Base-by-base conservation (phyloP, 805 yeast species). In the Candida awuae region DNA sequence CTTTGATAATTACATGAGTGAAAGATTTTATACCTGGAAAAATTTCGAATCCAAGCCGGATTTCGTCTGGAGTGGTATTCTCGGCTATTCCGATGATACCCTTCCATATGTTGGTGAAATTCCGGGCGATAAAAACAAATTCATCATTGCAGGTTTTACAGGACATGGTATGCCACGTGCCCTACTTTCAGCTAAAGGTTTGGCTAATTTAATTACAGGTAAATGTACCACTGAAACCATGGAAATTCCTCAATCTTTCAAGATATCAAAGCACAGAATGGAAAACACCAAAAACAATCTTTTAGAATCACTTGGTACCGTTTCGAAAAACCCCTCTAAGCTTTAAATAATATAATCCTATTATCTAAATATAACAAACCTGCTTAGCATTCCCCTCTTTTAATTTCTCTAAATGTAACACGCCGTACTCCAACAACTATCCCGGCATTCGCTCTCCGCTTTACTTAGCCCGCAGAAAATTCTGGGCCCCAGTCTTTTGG, bases 81-180 rank as follows among this genome's bases (percentile, higher is more conserved):
- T 68, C 52, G 75, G 74, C 4, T 68, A 59, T 45, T 54, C 72
- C 5, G 56, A 58, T 21, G 71, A 68, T 44, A 46, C 42, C 4
- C 39, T 60, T 21, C 75, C 75, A 4, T 59, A 61, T 36, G 68
- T 69, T 15, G 75, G 75, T 17, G 66, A 62, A 38, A 37, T 66
- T 6, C 48, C 54, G 1, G 49, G 44, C 2, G 55, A 56, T 26
- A 46, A 50, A 27, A 53, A 58, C 39, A 54, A 59, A n/a, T 68
- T 50, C 41, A 53, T 65, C n/a, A 53, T 60, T 44, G 73, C 73
- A 4, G 75, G 75, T 0, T 70, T 67, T 51, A 63, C 65, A 29
- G 75, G 74, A 3, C 75, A 70, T 50, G 75, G 75, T 17, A 68
- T 70, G 73, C 73, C 75, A 25, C 54, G 73, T 30, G 65, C 67